Conservation (phyloP, 768 basidiomycete species). For the Mycena sanguinolenta region DNA sequence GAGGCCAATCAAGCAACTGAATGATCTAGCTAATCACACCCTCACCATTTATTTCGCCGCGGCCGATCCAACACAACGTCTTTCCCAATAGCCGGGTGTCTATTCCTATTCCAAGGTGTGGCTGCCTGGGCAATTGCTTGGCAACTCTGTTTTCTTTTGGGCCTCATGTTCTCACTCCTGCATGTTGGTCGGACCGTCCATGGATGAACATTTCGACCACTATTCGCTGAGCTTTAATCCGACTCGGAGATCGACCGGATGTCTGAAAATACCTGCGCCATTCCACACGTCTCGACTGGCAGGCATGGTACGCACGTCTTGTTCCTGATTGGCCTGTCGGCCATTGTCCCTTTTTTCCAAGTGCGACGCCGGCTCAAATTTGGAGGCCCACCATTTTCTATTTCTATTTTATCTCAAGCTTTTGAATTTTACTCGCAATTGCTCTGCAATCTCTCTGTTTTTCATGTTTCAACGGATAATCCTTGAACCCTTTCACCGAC, state of each 20-base stretch:
- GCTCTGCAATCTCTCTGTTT: not conserved
- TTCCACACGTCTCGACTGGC: not conserved
- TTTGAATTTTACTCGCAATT: not conserved
- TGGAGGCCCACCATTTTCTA: not conserved
- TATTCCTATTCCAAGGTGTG: slow-evolving; percentile 1
- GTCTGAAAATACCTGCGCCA: not conserved
- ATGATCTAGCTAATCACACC: slow-evolving; percentile 24
- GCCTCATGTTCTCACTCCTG: slow-evolving; percentile 1
- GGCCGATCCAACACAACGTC: slow-evolving; percentile 2
- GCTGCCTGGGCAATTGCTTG: not conserved
- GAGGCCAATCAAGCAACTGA: slow-evolving; percentile 10
- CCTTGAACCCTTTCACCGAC: not conserved
- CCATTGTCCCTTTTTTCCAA: not conserved
- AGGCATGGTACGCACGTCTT: not conserved
- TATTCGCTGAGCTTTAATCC: not conserved
- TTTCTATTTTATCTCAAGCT: not conserved
- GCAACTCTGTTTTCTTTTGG: not conserved
- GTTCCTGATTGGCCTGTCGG: not conserved
- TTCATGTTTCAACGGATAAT: not conserved
- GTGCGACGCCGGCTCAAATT: not conserved
- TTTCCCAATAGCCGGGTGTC: not conserved
- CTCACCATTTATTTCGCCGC: slow-evolving; percentile 6
- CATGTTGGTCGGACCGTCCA: no score
- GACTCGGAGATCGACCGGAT: not conserved
- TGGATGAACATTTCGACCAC: not conserved